Conservation (phyloP, 106 monocot genomes). For the Dioscorea alata region DNA sequence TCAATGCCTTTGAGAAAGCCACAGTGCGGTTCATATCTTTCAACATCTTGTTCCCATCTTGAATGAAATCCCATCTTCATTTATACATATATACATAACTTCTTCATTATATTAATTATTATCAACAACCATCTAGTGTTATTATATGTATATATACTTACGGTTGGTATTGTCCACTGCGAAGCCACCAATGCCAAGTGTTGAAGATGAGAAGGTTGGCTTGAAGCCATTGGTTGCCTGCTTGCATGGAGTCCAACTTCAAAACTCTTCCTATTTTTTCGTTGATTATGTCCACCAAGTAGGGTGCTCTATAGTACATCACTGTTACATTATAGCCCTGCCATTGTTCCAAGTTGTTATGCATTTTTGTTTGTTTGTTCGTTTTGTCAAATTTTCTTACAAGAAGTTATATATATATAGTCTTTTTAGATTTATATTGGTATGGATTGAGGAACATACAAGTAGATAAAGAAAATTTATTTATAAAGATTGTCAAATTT, state of each 20-base stretch:
- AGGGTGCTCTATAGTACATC: conserved; percentile 30
- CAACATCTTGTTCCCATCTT: conserved; percentile 23
- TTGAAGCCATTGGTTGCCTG: conserved; percentile 20
- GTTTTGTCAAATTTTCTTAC: no score
- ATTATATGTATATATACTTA: conserved; percentile 4
- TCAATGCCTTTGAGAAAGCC: conserved; percentile 34
- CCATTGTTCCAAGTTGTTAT: background rate
- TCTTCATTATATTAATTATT: no score
- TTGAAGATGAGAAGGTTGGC: conserved; percentile 51
- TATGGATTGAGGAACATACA: no score
- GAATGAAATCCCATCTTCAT: conserved; percentile 53
- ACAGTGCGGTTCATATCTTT: conserved; percentile 43
- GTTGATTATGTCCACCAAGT: conserved; percentile 36
- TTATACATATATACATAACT: no score
- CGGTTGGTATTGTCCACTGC: conserved; percentile 26
- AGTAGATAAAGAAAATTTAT: no score
- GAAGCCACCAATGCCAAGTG: conserved; percentile 50
- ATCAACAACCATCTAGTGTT: no score
- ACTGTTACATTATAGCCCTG: conserved; percentile 49
- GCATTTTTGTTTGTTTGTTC: no score
- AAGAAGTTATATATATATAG: no score
- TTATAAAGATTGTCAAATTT: no score
- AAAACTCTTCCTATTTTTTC: conserved; percentile 27
- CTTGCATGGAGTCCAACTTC: conserved; percentile 28
- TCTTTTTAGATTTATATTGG: no score